These are phyloP conservation scores for Parasarocladium wereldwijsianum DNA, from an alignment of 2,329 filamentous ascomycete genomes.

Conservation along the genomic window DNA sequence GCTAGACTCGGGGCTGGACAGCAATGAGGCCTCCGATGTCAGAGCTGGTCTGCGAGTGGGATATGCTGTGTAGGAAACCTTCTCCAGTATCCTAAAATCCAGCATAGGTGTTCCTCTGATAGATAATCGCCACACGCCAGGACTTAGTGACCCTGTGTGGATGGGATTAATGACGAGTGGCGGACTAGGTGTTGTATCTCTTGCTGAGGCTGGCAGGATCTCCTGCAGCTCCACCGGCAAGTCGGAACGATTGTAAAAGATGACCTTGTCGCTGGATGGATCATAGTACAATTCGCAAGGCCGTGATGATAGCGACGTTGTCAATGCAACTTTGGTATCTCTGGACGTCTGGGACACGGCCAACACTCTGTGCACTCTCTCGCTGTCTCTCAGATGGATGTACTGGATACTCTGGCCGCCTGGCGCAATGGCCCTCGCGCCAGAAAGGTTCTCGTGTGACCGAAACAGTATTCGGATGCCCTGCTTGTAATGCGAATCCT, in stretches of 20 bases:
- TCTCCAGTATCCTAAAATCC: slow-evolving; percentile 44
- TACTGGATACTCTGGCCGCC: slow-evolving; percentile 41
- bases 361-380: slow-evolving; percentile 33
- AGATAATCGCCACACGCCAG: slow-evolving; percentile 42
- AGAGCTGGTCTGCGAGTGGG: slow-evolving; percentile 8
- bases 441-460: slow-evolving; percentile 34
- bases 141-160: slow-evolving; percentile 29
- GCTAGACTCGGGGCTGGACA: slow-evolving; percentile 18
- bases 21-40: slow-evolving; percentile 14
- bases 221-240: slow-evolving; percentile 34
- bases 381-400: slow-evolving; percentile 16
- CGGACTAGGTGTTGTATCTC: slow-evolving; percentile 14
- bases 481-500: slow-evolving; percentile 36
- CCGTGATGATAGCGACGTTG: slow-evolving; percentile 29
- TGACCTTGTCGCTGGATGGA: slow-evolving; percentile 41
- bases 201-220: slow-evolving; percentile 22
- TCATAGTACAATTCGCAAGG: slow-evolving; percentile 47
- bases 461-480: slow-evolving; percentile 43
- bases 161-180: slow-evolving; percentile 28
- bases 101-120: slow-evolving; percentile 33
- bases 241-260: slow-evolving; percentile 40
- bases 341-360: slow-evolving; percentile 45
- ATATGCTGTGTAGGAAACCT: slow-evolving; percentile 26
- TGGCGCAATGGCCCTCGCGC: slow-evolving; percentile 39
- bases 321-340: slow-evolving; percentile 45